These are phyloP conservation scores for Trichoderma citrinoviride DNA, from an alignment of 2,329 filamentous ascomycete species.

Conservation along the genomic window DNA sequence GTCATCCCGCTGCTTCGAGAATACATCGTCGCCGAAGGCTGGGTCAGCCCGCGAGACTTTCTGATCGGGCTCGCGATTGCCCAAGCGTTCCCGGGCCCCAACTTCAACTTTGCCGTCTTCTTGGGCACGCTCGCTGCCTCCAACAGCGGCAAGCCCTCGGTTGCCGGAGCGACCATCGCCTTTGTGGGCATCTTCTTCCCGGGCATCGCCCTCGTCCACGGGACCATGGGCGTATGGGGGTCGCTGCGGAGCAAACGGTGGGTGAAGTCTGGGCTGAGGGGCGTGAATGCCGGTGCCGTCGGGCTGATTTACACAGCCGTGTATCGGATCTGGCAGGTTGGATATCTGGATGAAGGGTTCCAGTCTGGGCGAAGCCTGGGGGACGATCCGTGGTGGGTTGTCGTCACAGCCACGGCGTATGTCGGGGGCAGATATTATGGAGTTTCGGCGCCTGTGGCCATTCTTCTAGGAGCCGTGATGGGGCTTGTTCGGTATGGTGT, in stretches of 20 bases:
- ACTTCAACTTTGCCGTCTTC: constrained; percentile 56
- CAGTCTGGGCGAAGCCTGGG: constrained; percentile 52
- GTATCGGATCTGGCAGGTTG: constrained; percentile 61
- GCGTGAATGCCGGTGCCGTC: constrained; percentile 59
- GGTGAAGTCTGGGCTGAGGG: constrained; percentile 51
- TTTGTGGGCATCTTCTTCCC: constrained; percentile 54
- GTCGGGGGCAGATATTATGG: constrained; percentile 36
- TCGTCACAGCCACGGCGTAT: constrained; percentile 49
- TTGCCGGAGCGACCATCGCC: constrained; percentile 50
- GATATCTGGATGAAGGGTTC: constrained; percentile 51
- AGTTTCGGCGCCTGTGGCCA: constrained; percentile 34
- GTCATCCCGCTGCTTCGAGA: constrained; percentile 62
- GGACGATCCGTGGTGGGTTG: constrained; percentile 62
- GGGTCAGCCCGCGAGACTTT: constrained; percentile 69
- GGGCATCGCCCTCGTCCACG: constrained; percentile 48
- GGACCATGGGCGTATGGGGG: constrained; percentile 56
- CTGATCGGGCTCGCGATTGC: constrained; percentile 69
- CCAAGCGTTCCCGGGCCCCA: constrained; percentile 60
- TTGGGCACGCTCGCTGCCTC: constrained; percentile 51
- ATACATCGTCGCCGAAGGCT: constrained; percentile 64
- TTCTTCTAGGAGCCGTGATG: constrained; percentile 36
- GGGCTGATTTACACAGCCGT: constrained; percentile 63
- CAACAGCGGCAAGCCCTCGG: constrained; percentile 35
- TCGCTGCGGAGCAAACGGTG: constrained; percentile 44
- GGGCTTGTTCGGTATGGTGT: constrained; percentile 36